Evolutionary conservation across 192 early-diverging fungal species (phyloP).

Genomic region (Dissophora ornata): DNA sequence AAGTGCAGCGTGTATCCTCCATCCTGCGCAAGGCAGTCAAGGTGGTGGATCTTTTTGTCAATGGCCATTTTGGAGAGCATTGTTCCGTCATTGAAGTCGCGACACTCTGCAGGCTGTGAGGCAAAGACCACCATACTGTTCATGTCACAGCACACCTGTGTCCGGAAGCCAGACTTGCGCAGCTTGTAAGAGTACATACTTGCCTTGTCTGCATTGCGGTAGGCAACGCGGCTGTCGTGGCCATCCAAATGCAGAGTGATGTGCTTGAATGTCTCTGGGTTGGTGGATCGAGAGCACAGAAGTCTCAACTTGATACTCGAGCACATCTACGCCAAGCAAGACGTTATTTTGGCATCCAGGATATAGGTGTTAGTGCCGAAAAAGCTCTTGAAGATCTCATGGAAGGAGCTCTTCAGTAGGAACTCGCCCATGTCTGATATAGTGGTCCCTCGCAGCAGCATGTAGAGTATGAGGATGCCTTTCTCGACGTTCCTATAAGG

Average conservation of each 20-base stretch:
- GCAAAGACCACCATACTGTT: slow-evolving; percentile 35
- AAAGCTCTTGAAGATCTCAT: slow-evolving; percentile 20
- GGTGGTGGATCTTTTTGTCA: slow-evolving; percentile 19
- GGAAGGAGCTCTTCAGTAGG: slow-evolving; percentile 36
- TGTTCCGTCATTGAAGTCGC: slow-evolving; percentile 24
- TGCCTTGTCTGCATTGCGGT: slow-evolving; percentile 21
- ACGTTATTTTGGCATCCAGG: slow-evolving; percentile 7
- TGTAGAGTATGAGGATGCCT: slow-evolving; percentile 35
- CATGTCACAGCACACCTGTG: slow-evolving; percentile 34
- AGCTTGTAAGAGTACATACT: slow-evolving; percentile 41
- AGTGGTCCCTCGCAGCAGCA: slow-evolving; percentile 18
- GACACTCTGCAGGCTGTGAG: slow-evolving; percentile 16
- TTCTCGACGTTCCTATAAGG: slow-evolving; percentile 46
- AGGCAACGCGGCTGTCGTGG: slow-evolving; percentile 23
- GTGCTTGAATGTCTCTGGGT: slow-evolving; percentile 31
- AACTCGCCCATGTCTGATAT: slow-evolving; percentile 21
- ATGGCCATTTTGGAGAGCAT: slow-evolving; percentile 32
- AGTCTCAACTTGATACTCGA: slow-evolving; percentile 20
- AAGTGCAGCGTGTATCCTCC: slow-evolving; percentile 28
- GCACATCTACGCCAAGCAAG: slow-evolving; percentile 16
- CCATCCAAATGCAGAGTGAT: slow-evolving; percentile 40
- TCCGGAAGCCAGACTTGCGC: slow-evolving; percentile 29
- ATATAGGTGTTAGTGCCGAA: slow-evolving; percentile 3
- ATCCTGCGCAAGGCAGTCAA: slow-evolving; percentile 42
- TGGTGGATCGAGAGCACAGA: slow-evolving; percentile 4